Evolutionary conservation across 345 rosid species (phyloP).

Genomic region (Iberis pinnata): DNA sequence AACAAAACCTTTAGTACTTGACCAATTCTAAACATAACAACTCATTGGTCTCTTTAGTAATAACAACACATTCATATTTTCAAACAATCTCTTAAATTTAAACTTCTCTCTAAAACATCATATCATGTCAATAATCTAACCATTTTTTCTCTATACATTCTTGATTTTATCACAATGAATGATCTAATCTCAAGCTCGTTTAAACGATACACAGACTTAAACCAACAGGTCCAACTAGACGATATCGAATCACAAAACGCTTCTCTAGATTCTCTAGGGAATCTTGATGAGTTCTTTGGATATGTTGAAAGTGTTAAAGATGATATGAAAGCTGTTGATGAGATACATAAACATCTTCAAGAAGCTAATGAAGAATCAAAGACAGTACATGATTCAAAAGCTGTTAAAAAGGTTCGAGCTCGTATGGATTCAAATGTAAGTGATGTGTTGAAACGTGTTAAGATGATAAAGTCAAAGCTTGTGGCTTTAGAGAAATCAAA

Average conservation of each 20-base stretch:
- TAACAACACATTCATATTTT: conserved; percentile 1
- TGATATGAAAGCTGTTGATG: conserved; percentile 60
- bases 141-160: conserved; percentile 2
- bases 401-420: conserved; percentile 54
- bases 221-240: conserved; percentile 37
- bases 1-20: conserved; percentile 17
- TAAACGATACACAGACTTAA: conserved; percentile 46
- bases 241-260: conserved; percentile 39
- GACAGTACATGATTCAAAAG: conserved; percentile 56
- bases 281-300: conserved; percentile 72
- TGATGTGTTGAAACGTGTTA: conserved; percentile 62
- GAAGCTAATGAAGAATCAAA: conserved; percentile 67
- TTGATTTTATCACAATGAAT: conserved; percentile 29
- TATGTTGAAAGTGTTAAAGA: conserved; percentile 76
- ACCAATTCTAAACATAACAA: conserved; percentile 24
- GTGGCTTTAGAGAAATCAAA: conserved; percentile 75
- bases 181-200: conserved; percentile 57
- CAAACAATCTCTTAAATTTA: conserved; percentile 1
- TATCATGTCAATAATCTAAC: background rate
- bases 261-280: conserved; percentile 35
- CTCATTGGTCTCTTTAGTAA: conserved; percentile 16
- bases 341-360: conserved; percentile 49
- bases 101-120: conserved; percentile 2
- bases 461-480: conserved; percentile 56
- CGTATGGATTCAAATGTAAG: conserved; percentile 56